phyloP scores from a whole-genome alignment of 805 yeast genomes.

The Kluyveromyces lactis region DNA sequence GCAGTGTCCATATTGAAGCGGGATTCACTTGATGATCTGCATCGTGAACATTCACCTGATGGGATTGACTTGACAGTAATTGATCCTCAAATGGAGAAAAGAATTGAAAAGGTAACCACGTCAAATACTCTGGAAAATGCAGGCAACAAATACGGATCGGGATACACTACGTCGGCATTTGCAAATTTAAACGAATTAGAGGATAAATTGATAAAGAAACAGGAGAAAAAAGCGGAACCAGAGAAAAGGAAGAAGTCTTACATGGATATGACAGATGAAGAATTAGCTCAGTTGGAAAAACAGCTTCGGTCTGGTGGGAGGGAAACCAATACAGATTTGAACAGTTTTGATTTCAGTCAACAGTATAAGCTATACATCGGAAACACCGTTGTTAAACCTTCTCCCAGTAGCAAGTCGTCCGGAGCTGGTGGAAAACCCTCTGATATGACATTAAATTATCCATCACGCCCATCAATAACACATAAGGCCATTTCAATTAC shows the following conservation, averaged over 20 bases:
- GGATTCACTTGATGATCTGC: conserved; percentile 11
- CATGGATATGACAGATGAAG: conserved; percentile 28
- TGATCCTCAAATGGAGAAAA: conserved; percentile 14
- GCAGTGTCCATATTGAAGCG: conserved; percentile 11
- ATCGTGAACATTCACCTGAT: conserved; percentile 1
- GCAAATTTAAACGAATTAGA: conserved; percentile 29
- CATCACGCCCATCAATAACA: conserved; percentile 26
- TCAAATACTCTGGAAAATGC: conserved; percentile 26
- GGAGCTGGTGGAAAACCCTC: background rate
- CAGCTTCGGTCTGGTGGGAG: conserved; percentile 21
- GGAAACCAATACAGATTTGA: conserved; percentile 16
- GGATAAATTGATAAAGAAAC: conserved; percentile 16
- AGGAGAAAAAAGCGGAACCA: conserved; percentile 1
- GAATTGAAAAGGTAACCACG: conserved; percentile 16
- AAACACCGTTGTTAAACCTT: conserved; percentile 2
- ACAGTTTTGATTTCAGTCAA: conserved; percentile 26
- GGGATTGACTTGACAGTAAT: conserved; percentile 20
- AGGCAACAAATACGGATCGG: conserved; percentile 20
- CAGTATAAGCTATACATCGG: conserved; percentile 18
- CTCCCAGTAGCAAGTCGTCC: background rate
- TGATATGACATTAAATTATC: conserved; percentile 25
- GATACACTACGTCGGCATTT: conserved; percentile 25
- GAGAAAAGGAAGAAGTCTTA: conserved; percentile 19
- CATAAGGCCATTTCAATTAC: conserved; percentile 25
- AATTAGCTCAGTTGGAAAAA: conserved; percentile 23